A percentile compares a stretch with the other conserved stretches of the same genome.
Conservation (phyloP, 2,329 filamentous ascomycete genomes). For the Fusarium pseudoanthophilum region DNA sequence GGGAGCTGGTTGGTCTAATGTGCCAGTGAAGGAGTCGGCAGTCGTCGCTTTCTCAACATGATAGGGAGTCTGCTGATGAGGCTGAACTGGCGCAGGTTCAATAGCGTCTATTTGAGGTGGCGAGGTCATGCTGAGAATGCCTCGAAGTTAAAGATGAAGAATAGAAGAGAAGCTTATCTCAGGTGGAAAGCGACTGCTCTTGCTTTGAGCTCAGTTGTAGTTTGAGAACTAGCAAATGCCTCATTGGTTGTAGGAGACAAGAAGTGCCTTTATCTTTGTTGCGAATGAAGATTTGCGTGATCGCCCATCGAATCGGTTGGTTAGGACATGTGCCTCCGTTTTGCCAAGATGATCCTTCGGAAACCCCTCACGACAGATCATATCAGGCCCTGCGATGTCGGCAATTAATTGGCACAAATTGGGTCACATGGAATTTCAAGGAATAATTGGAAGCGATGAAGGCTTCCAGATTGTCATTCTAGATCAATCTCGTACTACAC, state of each 20-base stretch:
- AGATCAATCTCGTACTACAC: accelerated
- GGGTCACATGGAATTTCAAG: accelerated
- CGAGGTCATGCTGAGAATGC: background rate
- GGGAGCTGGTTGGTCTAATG: accelerated
- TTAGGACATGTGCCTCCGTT: background rate
- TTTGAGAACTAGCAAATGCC: too few relatives aligned
- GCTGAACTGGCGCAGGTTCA: accelerated
- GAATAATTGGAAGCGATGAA: accelerated
- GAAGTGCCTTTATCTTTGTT: background rate
- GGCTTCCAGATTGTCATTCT: accelerated
- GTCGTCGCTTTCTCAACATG: accelerated
- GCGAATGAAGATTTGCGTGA: accelerated
- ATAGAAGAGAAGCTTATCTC: too few relatives aligned
- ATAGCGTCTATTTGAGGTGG: accelerated
- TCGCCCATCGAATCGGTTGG: background rate
- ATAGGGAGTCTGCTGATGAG: accelerated
- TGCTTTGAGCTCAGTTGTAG: too few relatives aligned
- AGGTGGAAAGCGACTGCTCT: too few relatives aligned
- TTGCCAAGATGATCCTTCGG: background rate
- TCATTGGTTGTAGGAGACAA: accelerated
- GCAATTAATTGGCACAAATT: accelerated
- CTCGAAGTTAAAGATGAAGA: accelerated
- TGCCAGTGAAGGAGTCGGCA: accelerated
- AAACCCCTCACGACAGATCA: background rate
- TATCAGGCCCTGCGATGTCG: background rate